Base-by-base conservation (phyloP, 164 flowering plant species). In the Umbilicus rupestris region DNA sequence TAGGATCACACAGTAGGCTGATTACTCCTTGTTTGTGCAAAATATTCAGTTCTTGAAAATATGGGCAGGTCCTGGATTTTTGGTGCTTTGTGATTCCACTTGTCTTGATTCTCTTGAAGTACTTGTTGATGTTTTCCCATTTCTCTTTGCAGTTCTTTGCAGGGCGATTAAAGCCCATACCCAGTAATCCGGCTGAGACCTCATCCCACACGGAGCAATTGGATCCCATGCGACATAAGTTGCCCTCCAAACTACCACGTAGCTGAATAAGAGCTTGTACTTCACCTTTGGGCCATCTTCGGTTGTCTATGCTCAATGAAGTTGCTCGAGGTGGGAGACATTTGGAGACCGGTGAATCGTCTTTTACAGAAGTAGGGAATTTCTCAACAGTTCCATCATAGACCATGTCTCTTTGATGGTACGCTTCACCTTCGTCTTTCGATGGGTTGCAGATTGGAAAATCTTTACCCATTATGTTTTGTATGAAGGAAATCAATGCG, bases 51-150 rank as follows among this genome's bases (percentile, higher is more conserved):
- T 85, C 81, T 17, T 72, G 68, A 69, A 83, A 83, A 69, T 83
- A 85, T 1, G 73, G 76, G 50, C 85, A 75, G 10, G 75, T 63
- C 74, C 76, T 83, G 24, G 70, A 47, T 69, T 74, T 72, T 29
- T 70, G 76, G 20, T 70, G 57, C 26, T 62, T 73, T 64, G 42
- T 76, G 74, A 76, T 78, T n/a, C 81, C 80, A 33, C 46, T 73
- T 5, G 22, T 75, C 24, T 63, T 59, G 29, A 77, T 39, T 64
- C 68, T 78, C 39, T 65, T 80, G 70, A 70, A 83, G 73, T 81
- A 79, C 76, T 81, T 80, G 75, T 80, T 83, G 39, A 84, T 78
- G 66, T 80, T 81, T 41, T 81, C 88, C 85, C 90, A 84, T 64
- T 86, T 83, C 75, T 84, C 84, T 65, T 76, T 83, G 50, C 85